Conservation (phyloP, 2,329 filamentous ascomycete species). For the Reticulascus tulasneorum region DNA sequence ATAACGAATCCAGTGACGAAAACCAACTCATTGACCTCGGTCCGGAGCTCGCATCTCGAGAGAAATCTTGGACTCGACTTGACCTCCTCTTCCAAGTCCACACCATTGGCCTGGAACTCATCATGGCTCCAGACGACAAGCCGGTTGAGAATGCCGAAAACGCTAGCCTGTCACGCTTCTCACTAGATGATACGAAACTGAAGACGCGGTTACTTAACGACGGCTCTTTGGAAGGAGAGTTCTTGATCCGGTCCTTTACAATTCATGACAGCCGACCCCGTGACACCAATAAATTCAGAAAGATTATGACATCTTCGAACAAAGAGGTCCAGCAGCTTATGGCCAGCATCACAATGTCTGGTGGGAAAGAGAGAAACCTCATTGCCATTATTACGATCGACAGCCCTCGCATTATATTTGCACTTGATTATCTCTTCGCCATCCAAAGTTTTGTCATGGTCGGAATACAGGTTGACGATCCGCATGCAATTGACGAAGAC, state of each 20-base stretch:
- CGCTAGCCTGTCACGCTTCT: constrained; percentile 88
- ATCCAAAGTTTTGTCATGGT: constrained; percentile 78
- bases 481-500: constrained; percentile 45
- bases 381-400: constrained; percentile 93
- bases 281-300: constrained; percentile 92
- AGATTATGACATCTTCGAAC: constrained; percentile 97
- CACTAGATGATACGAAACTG: constrained; percentile 84
- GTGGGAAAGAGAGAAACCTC: constrained; percentile 73
- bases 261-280: constrained; percentile 86
- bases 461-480: constrained; percentile 64
- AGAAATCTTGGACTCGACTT: constrained; percentile 83
- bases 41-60: constrained; percentile 66
- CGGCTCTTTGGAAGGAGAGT: constrained; percentile 84
- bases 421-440: constrained; percentile 90
- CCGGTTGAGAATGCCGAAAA: constrained; percentile 75
- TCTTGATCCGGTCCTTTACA: constrained; percentile 90
- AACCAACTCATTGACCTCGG: constrained; percentile 49
- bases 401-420: constrained; percentile 91
- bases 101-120: constrained; percentile 82
- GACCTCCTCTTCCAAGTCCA: constrained; percentile 88
- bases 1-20: constrained; percentile 28
- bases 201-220: constrained; percentile 94
- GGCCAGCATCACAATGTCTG: constrained; percentile 91
- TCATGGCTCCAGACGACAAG: constrained; percentile 69
- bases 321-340: constrained; percentile 96